A percentile compares a stretch with the other conserved stretches of the same genome.
Conservation (phyloP, 345 rosid genomes). For the Odontarrhena argentea region DNA sequence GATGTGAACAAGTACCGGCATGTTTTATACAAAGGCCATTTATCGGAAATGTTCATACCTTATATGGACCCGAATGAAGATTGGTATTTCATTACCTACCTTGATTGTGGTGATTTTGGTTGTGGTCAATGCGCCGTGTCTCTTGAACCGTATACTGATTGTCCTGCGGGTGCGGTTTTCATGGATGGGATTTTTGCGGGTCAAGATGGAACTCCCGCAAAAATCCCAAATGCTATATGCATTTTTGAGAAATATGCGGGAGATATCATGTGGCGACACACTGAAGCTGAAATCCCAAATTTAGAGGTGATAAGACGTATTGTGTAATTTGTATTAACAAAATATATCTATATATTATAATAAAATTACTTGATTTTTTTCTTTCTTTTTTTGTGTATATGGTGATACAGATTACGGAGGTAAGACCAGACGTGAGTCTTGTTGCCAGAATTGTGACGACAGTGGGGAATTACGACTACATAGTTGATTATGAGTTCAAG, state of each 20-base stretch:
- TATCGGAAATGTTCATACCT: conserved; percentile 60
- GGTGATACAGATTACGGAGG: conserved; percentile 51
- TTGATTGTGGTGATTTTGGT: conserved; percentile 57
- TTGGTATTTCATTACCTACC: conserved; percentile 48
- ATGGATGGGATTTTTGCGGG: conserved; percentile 50
- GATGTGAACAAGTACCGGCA: conserved; percentile 44
- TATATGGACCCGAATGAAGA: conserved; percentile 54
- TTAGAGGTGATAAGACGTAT: conserved; percentile 13
- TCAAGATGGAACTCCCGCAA: conserved; percentile 47
- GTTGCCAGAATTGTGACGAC: conserved; percentile 60
- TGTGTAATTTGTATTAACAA: background rate
- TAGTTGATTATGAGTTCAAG: conserved; percentile 54
- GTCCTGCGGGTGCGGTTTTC: conserved; percentile 55
- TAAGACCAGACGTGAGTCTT: conserved; percentile 54
- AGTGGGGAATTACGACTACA: conserved; percentile 49
- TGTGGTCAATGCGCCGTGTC: conserved; percentile 50
- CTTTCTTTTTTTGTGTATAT: background rate
- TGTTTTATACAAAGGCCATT: conserved; percentile 53
- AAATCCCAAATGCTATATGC: conserved; percentile 46
- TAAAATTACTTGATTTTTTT: background rate
- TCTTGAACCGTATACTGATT: conserved; percentile 50
- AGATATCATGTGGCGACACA: conserved; percentile 45
- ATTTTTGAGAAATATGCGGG: conserved; percentile 63
- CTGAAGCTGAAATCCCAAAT: conserved; percentile 36
- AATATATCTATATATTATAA: background rate